Conservation (phyloP, 2,329 filamentous ascomycete genomes). For the Phialophora expanda region DNA sequence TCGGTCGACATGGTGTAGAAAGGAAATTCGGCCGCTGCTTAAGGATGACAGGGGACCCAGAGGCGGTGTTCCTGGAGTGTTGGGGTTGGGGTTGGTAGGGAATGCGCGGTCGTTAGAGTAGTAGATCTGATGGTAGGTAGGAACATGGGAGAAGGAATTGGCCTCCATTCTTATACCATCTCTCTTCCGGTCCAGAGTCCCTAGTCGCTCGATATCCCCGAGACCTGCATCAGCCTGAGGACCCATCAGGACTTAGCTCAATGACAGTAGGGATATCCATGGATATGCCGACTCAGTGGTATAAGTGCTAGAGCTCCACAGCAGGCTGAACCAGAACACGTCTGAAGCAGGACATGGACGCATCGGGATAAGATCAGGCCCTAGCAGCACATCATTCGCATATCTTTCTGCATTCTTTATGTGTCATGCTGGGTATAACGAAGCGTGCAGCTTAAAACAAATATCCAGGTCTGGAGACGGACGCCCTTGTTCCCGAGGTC, state of each 20-base stretch:
- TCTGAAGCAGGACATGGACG: neutral
- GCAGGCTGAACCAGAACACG: too few species aligned
- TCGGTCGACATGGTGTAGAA: conserved; percentile 10
- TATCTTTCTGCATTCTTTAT: neutral
- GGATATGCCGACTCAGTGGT: too few species aligned
- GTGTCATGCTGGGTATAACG: neutral
- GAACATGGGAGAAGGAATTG: neutral
- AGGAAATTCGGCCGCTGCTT: neutral
- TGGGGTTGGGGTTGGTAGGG: neutral
- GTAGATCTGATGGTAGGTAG: neutral
- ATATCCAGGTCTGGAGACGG: neutral
- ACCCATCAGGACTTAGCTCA: too few species aligned
- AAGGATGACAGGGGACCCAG: neutral
- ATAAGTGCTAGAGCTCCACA: too few species aligned
- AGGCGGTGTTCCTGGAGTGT: neutral
- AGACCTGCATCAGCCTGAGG: neutral
- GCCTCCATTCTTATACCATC: neutral
- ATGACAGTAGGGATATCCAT: too few species aligned
- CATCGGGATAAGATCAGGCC: neutral
- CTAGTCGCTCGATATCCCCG: neutral
- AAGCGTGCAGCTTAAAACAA: neutral
- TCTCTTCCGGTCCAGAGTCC: too few species aligned
- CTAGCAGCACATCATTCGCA: neutral
- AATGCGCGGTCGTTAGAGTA: neutral
- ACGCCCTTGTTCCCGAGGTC: neutral